These are phyloP conservation scores for Zea luxurians DNA, from an alignment of 176 grass and related monocot species.

Conservation along the genomic window DNA sequence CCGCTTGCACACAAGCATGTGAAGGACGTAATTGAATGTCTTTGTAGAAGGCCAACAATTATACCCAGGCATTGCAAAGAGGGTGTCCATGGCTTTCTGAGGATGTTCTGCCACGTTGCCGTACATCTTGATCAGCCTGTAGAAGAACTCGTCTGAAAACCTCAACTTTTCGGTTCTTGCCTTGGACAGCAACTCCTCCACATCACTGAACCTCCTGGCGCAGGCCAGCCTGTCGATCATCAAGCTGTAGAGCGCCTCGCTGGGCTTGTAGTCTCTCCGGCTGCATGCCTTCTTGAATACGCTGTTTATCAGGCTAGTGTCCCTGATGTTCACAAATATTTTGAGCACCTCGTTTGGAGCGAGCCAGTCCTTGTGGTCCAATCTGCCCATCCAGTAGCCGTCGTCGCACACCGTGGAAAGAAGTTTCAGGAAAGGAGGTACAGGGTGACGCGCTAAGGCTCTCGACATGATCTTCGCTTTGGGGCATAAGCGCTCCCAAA, in stretches of 20 bases:
- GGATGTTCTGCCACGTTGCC: slow-evolving; percentile 75
- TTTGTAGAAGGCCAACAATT: too few species aligned
- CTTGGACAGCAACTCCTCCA: slow-evolving; percentile 61
- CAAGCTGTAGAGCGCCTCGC: slow-evolving; percentile 69
- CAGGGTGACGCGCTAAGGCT: slow-evolving; percentile 18
- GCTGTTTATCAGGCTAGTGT: slow-evolving; percentile 48
- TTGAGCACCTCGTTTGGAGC: slow-evolving; percentile 84
- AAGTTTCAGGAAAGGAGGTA: slow-evolving; percentile 35
- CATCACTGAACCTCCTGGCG: slow-evolving; percentile 62
- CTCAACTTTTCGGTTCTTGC: slow-evolving; percentile 51
- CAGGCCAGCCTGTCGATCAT: slow-evolving; percentile 69
- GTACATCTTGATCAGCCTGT: slow-evolving; percentile 88
- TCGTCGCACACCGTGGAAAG: slow-evolving; percentile 41
- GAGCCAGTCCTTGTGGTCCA: slow-evolving; percentile 89
- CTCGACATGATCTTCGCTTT: slow-evolving; percentile 46
- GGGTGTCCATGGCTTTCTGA: slow-evolving; percentile 63
- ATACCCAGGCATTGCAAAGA: too few species aligned
- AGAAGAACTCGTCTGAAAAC: slow-evolving; percentile 80
- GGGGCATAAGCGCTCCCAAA: too few species aligned
- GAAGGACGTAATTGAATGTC: too few species aligned
- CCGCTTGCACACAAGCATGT: too few species aligned
- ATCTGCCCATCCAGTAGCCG: slow-evolving; percentile 58
- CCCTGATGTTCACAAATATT: slow-evolving; percentile 60
- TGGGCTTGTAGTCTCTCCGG: slow-evolving; percentile 73
- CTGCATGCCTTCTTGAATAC: slow-evolving; percentile 52